Evolutionary conservation across 371 early-diverging fungal species (phyloP), one percentile per base, ranked within the genome.

Genomic region (Parasitella parasitica): DNA sequence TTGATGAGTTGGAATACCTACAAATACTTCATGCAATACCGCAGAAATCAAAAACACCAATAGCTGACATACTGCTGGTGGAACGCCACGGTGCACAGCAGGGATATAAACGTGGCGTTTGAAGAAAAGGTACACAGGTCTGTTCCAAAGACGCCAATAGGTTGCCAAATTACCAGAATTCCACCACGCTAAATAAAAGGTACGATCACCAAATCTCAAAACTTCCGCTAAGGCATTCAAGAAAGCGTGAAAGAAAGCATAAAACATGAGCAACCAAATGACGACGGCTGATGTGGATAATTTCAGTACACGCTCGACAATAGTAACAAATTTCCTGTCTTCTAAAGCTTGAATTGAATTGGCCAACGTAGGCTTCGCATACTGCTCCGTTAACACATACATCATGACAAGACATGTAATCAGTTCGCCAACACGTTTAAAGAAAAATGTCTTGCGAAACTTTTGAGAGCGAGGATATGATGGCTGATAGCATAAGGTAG

Each of bases 71-170:
- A 72, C 54, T 5, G 61, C 37, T 1, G 86, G 84, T 0, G 82
- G 75, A 4, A 81, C 59, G 15, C 88, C 88, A n/a, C 66, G 58
- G 34, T 73, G 76, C 9, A 81, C 81, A 32, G 71, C 66, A 20
- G 81, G 81, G 12, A 94, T 69, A 75, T 93, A 93, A 6, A 95
- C 84, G 69, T 96, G 96, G 1, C 96, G 86, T 72, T 96, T 96
- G 72, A 92, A 88, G 69, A 87, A 91, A 35, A 85, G 81, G 78
- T 94, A 89, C 16, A 96, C 92, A 0, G 95, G 96, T 57, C 86
- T 75, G 76, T 96, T 96, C 96, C 96, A 96, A 22, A 91, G 77
- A 30, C 93, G 81, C 95, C 95, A 95, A 76, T 96, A 96, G 36
- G 85, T 84, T 9, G 85, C 89, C 56, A 96, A 76, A 26, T 91